Evolutionary conservation across 768 basidiomycete species (phyloP).

Genomic region (Lactarius trivialis): DNA sequence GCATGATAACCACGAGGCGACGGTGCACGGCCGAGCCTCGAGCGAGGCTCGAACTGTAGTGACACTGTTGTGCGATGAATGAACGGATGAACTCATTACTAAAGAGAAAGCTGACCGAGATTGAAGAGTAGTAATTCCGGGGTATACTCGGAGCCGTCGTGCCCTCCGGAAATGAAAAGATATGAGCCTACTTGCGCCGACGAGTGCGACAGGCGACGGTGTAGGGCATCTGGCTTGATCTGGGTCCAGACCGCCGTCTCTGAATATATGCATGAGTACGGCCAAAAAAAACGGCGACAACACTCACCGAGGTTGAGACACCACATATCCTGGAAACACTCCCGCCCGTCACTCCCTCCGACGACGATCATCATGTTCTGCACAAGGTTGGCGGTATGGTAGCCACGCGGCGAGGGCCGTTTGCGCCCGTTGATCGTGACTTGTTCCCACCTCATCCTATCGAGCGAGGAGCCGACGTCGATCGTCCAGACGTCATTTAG

Average conservation of each 20-base stretch:
- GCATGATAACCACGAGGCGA: slow-evolving; percentile 80
- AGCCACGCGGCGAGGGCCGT: slow-evolving; percentile 62
- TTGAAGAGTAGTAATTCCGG: slow-evolving; percentile 79
- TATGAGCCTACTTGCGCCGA: slow-evolving; percentile 89
- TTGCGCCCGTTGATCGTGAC: slow-evolving; percentile 49
- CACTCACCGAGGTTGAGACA: slow-evolving; percentile 74
- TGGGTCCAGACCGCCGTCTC: slow-evolving; percentile 34
- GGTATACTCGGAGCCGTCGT: slow-evolving; percentile 71
- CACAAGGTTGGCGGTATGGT: slow-evolving; percentile 86
- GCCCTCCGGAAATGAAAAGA: slow-evolving; percentile 84
- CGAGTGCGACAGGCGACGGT: slow-evolving; percentile 75
- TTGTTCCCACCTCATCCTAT: slow-evolving; percentile 51
- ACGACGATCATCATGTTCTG: slow-evolving; percentile 81
- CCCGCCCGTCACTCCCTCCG: slow-evolving; percentile 86
- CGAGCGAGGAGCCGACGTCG: slow-evolving; percentile 46
- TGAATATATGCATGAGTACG: slow-evolving; percentile 4
- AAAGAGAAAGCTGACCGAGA: slow-evolving; percentile 52
- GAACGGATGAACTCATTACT: not conserved
- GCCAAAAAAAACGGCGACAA: not conserved
- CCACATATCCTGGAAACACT: slow-evolving; percentile 87
- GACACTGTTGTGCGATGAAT: slow-evolving; percentile 47
- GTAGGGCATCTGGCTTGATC: slow-evolving; percentile 36
- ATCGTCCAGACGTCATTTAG: slow-evolving; percentile 88
- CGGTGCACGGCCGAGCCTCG: slow-evolving; percentile 60
- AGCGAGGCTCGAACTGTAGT: slow-evolving; percentile 74